Evolutionary conservation across 169 alveolate species (phyloP).

Genomic region (Cryptosporidium meleagridis): DNA sequence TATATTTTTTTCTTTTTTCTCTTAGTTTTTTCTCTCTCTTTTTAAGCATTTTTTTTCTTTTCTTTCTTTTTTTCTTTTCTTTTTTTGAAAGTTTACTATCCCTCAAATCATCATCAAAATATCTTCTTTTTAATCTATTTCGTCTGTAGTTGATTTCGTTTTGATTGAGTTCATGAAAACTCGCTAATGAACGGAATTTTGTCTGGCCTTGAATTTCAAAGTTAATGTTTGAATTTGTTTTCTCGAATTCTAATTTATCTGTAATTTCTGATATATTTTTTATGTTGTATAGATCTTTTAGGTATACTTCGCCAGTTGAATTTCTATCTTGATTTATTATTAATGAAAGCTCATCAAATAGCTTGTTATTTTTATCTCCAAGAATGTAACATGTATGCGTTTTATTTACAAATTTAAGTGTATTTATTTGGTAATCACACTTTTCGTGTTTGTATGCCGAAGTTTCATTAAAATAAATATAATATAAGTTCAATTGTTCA

Average conservation of each 20-base stretch:
- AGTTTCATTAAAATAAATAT: constrained; percentile 24
- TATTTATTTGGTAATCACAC: constrained; percentile 1
- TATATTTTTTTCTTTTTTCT: constrained; percentile 25
- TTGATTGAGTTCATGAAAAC: constrained; percentile 11
- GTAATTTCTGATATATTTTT: background rate
- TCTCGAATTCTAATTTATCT: background rate
- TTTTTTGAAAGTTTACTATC: background rate
- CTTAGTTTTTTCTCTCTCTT: constrained; percentile 24
- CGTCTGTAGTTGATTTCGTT: constrained; percentile 52
- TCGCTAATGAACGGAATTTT: constrained; percentile 9
- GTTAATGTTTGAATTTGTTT: background rate
- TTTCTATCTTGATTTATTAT: background rate
- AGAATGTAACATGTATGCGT: constrained; percentile 51
- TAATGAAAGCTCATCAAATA: constrained; percentile 1
- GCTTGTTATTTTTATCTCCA: constrained; percentile 21
- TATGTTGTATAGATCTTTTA: background rate
- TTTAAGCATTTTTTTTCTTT: constrained; percentile 12
- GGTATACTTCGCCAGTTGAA: constrained; percentile 2
- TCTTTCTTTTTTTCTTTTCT: constrained; percentile 32
- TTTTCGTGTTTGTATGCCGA: background rate
- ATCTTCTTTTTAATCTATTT: constrained; percentile 27
- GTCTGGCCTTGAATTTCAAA: background rate
- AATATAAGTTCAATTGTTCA: constrained; percentile 4
- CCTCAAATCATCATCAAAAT: constrained; percentile 10
- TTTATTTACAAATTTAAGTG: constrained; percentile 31